Conservation (phyloP, 768 basidiomycete genomes). For the Cyclocybe cylindracea region DNA sequence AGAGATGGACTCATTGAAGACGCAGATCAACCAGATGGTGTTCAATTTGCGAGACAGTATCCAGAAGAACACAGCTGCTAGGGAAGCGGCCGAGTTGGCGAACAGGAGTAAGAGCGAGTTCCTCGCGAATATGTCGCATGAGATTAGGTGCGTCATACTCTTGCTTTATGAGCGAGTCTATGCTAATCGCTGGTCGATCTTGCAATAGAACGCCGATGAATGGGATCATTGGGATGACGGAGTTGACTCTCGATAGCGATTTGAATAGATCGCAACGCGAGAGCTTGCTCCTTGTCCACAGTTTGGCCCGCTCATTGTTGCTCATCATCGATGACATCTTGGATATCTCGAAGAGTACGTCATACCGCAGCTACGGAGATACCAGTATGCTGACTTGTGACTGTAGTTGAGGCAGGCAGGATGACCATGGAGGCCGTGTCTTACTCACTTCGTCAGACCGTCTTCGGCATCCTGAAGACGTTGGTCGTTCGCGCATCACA, state of each 20-base stretch:
- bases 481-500: conserved; percentile 97
- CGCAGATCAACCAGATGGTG: conserved; percentile 99
- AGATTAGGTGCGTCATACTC: conserved; percentile 75
- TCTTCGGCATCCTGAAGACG: conserved; percentile 97
- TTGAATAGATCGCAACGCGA: conserved; percentile 93
- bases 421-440: conserved; percentile 99
- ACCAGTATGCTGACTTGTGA: conserved; percentile 9
- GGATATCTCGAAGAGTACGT: conserved; percentile 98
- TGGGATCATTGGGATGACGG: conserved; percentile 99
- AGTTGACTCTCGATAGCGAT: conserved; percentile 95
- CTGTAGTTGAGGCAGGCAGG: conserved; percentile 91
- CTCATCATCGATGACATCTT: conserved; percentile 99
- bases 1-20: conserved; percentile 99
- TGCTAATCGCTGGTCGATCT: background rate
- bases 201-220: conserved; percentile 94
- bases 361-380: background rate
- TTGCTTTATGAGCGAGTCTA: background rate
- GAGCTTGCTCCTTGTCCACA: conserved; percentile 93
- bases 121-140: conserved; percentile 98
- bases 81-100: conserved; percentile 97
- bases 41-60: conserved; percentile 95
- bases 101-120: conserved; percentile 98
- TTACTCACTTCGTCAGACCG: conserved; percentile 94
- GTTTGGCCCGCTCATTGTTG: conserved; percentile 87
- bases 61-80: conserved; percentile 97